Conservation (phyloP, 2,329 filamentous ascomycete genomes). For the Hypoxylon sp. region DNA sequence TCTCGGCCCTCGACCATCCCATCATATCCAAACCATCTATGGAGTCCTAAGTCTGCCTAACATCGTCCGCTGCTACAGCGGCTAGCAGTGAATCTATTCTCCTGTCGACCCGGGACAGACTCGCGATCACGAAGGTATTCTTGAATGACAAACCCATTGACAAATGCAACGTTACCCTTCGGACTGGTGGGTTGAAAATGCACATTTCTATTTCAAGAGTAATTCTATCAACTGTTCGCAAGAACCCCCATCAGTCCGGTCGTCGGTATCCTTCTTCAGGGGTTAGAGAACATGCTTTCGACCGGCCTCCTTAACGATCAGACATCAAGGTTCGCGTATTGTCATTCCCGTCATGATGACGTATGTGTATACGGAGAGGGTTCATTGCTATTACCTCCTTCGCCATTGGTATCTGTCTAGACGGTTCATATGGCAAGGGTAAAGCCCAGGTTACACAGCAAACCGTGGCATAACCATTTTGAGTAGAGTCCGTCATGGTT, state of each 20-base stretch:
- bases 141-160: neutral
- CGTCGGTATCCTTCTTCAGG: neutral
- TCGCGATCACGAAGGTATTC: constrained; percentile 63
- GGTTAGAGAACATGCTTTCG: neutral
- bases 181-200: neutral
- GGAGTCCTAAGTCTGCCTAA: constrained; percentile 67
- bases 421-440: constrained; percentile 71
- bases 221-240: neutral
- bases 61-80: constrained; percentile 49
- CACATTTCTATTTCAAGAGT: neutral
- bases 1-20: constrained; percentile 64
- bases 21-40: constrained; percentile 59
- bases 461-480: neutral
- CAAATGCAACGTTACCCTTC: neutral
- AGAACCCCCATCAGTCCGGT: neutral
- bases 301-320: neutral
- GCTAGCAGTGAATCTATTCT: constrained; percentile 1
- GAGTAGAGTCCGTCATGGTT: constrained; percentile 63
- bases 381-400: constrained; percentile 63
- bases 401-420: constrained; percentile 67
- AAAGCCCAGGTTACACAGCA: constrained; percentile 56
- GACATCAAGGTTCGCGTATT: neutral
- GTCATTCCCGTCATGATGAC: neutral
- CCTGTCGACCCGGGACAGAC: constrained; percentile 27
- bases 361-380: neutral